Base-by-base conservation (phyloP, 176 grass and related monocot species). In the Oryza punctata region DNA sequence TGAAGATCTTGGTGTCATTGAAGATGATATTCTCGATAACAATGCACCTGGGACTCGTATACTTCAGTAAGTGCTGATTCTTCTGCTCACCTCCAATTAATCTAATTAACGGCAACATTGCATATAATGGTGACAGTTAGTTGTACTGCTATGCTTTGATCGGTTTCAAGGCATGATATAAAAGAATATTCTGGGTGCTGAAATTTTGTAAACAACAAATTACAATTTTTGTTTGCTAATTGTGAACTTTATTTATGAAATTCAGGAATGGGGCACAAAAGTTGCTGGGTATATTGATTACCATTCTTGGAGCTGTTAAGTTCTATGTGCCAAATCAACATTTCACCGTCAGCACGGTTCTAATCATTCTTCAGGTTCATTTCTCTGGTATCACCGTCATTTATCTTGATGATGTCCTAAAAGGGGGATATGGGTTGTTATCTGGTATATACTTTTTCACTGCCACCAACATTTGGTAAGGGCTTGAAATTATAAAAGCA, bases 361-460 rank as follows among this genome's bases (percentile, higher is more conserved):
- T 83, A 24, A 38, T 84, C 1, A 43, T 66, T 1, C 38, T 75
- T 75, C 81, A 84, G 19, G 12, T 75, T 30, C 1, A 75, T 30
- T 67, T 19, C 7, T 71, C 54, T 65, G 69, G 54, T 52, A 67
- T 75, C 1, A 13, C 66, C 33, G 70, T 84, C 41, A 75, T 84
- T 74, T 84, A 75, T 84, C 43, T 84, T 45, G 81, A 84, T 12
- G 81, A 75, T 9, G 10, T 75, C 15, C 60, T 84, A 65, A 71
- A 84, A 66, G 75, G 75, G 70, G 81, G 81, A 67, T 84, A 84
- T 74, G 81, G 81, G 10, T 28, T 84, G 41, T 57, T 60, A 13
- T 26, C 81, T 37, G 14, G 69, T 67, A 52, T 75, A 24, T 65
- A 59, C 30, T 65, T 84, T 54, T 67, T 75, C 38, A 84, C 70